Evolutionary conservation across 257 asterid genomes (phyloP).

Genomic region (Primulina huaijiensis): DNA sequence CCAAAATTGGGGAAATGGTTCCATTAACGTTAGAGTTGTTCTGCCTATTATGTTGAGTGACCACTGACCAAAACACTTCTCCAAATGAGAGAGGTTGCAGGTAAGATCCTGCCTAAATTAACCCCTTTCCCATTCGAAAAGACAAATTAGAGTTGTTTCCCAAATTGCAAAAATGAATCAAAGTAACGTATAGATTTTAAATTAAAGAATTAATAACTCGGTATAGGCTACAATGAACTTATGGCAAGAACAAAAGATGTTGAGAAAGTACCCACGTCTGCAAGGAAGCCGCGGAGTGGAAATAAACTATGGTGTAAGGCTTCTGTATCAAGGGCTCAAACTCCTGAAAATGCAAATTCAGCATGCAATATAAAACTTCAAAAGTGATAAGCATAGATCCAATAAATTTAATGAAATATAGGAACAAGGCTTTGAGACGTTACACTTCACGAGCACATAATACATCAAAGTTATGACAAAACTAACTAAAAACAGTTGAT

Average conservation of each 20-base stretch:
- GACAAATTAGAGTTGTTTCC: background rate
- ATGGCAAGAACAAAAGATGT: background rate
- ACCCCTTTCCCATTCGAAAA: background rate
- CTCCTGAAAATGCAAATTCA: conserved; percentile 57
- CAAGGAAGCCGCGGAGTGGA: conserved; percentile 93
- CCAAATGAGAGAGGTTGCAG: background rate
- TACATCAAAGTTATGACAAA: background rate
- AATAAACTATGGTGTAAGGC: conserved; percentile 85
- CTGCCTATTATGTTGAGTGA: background rate
- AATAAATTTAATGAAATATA: conserved; percentile 6
- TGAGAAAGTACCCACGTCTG: conserved; percentile 57
- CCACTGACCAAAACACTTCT: background rate
- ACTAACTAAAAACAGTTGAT: conserved; percentile 10
- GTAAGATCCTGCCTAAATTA: background rate
- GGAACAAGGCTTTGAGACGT: conserved; percentile 12
- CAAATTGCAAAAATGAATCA: background rate
- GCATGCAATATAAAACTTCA: conserved; percentile 8
- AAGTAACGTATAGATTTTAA: background rate
- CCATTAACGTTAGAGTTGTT: background rate
- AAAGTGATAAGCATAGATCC: background rate
- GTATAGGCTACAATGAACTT: conserved; percentile 5
- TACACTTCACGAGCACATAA: background rate
- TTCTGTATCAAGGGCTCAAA: conserved; percentile 96
- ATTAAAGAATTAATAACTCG: conserved; percentile 5
- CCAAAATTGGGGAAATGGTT: background rate